Conservation (phyloP, 176 grass and related monocot species). For the Aegilops speltoides region DNA sequence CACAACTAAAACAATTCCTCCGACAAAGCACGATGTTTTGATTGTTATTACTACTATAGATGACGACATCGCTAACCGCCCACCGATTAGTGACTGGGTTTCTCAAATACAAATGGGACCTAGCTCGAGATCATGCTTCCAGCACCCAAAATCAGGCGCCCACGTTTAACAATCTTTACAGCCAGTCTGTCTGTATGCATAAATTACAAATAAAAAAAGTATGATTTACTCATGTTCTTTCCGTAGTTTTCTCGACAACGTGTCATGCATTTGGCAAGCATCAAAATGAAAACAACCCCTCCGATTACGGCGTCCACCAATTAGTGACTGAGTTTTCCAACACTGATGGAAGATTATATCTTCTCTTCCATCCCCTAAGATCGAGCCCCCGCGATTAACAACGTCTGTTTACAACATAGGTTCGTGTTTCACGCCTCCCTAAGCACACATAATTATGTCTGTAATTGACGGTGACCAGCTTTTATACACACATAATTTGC, state of each 20-base stretch:
- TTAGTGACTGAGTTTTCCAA: not conserved
- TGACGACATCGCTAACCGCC: not conserved
- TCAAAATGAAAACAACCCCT: not conserved
- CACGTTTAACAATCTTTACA: not conserved
- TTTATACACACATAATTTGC: not conserved
- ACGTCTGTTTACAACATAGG: not conserved
- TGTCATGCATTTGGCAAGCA: not conserved
- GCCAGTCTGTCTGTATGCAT: not conserved
- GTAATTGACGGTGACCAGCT: too few relatives aligned
- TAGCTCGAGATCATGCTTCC: not conserved
- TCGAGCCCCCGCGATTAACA: not conserved
- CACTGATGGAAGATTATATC: not conserved
- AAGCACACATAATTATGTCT: not conserved
- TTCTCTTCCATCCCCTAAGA: not conserved
- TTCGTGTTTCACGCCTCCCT: not conserved
- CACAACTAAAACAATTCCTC: not conserved
- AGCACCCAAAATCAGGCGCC: not conserved
- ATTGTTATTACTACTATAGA: not conserved
- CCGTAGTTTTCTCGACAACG: not conserved
- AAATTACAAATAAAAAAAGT: not conserved
- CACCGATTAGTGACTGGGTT: not conserved
- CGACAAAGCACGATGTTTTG: not conserved
- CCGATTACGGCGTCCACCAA: not conserved
- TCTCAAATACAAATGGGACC: not conserved
- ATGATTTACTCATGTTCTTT: not conserved